These are phyloP conservation scores for Gleditsia sinensis DNA, from an alignment of 306 rosid species.

Conservation along the genomic window DNA sequence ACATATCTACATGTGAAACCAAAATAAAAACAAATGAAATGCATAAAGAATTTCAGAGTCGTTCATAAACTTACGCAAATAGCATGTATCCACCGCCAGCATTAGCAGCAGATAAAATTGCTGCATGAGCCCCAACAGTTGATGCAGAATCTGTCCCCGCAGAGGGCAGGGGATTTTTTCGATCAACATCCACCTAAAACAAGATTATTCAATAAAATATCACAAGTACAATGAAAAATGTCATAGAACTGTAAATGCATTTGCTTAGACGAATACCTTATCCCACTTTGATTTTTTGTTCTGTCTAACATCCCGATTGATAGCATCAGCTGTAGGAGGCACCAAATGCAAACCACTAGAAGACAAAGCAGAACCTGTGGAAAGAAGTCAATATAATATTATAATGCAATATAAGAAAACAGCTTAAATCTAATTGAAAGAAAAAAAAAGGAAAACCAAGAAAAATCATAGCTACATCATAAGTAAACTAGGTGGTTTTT, in stretches of 20 bases:
- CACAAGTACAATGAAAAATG: constrained; percentile 25
- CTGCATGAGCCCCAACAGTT: constrained; percentile 63
- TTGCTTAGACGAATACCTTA: constrained; percentile 43
- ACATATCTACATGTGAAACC: constrained; percentile 1
- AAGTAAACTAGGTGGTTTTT: constrained; percentile 21
- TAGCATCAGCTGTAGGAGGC: constrained; percentile 50
- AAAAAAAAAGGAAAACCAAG: constrained; percentile 5
- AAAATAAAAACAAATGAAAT: constrained; percentile 14
- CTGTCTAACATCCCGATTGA: constrained; percentile 63
- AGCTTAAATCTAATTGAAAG: neutral
- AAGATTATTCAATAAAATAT: constrained; percentile 29
- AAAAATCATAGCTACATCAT: constrained; percentile 7
- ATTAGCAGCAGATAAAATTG: constrained; percentile 66
- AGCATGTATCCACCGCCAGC: constrained; percentile 82
- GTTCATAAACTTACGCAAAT: constrained; percentile 65
- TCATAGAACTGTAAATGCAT: constrained; percentile 8
- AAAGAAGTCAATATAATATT: constrained; percentile 24
- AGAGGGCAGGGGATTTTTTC: constrained; percentile 64
- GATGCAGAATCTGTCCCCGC: constrained; percentile 60
- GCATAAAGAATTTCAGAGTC: neutral
- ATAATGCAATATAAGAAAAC: constrained; percentile 12
- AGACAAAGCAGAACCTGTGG: constrained; percentile 43
- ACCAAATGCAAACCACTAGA: constrained; percentile 53
- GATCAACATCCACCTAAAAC: constrained; percentile 76
- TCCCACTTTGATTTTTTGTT: constrained; percentile 66